Conservation (phyloP, 2,329 filamentous ascomycete genomes). For the Trichoderma sp. region DNA sequence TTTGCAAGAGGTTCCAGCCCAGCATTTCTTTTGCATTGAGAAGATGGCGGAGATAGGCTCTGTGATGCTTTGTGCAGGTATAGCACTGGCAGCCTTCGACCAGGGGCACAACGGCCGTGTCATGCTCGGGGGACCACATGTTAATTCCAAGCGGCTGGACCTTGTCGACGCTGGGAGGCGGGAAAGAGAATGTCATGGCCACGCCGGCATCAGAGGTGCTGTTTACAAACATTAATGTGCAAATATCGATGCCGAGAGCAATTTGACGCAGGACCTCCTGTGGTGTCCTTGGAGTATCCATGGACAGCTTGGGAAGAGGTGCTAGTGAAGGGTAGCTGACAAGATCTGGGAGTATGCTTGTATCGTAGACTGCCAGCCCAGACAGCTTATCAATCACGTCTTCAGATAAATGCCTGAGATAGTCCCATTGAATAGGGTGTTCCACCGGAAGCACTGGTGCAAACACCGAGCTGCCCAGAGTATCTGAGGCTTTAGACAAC, state of each 20-base stretch:
- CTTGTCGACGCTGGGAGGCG: constrained; percentile 42
- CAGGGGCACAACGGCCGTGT: constrained; percentile 66
- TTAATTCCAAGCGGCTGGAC: constrained; percentile 69
- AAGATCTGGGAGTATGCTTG: constrained; percentile 69
- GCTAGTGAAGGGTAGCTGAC: constrained; percentile 57
- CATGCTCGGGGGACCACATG: constrained; percentile 71
- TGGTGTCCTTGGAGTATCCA: constrained; percentile 71
- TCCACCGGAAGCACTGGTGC: constrained; percentile 75
- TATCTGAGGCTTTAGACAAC: constrained; percentile 35
- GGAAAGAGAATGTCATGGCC: constrained; percentile 79
- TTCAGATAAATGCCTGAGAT: constrained; percentile 71
- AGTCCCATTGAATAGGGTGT: constrained; percentile 75
- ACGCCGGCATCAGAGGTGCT: constrained; percentile 81
- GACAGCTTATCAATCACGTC: constrained; percentile 63
- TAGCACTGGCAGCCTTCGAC: constrained; percentile 73
- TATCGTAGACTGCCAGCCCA: constrained; percentile 78
- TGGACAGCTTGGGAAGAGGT: constrained; percentile 71
- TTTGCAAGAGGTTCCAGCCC: constrained; percentile 87
- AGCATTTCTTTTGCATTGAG: constrained; percentile 94
- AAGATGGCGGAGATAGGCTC: constrained; percentile 86
- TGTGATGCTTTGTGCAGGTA: constrained; percentile 79
- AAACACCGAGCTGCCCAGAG: constrained; percentile 53
- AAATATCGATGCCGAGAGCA: constrained; percentile 75
- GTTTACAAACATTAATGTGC: constrained; percentile 76
- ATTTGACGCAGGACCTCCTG: constrained; percentile 78